Evolutionary conservation across 768 basidiomycete species (phyloP).

Genomic region (Baorangia bicolor): DNA sequence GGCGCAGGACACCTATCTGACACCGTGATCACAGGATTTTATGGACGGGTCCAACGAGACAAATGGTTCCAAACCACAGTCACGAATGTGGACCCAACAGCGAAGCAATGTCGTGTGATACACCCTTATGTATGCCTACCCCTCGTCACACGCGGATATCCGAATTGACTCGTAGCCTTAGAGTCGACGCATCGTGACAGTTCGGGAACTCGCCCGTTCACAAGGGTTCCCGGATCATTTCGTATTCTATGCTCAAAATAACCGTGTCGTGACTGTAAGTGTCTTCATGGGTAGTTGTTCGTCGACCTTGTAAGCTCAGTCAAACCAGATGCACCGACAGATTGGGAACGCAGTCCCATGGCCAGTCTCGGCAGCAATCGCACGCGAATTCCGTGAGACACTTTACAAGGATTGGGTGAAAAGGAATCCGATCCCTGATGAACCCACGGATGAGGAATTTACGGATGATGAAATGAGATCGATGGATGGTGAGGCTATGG

Average conservation of each 20-base stretch:
- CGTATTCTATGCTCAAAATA: constrained; percentile 50
- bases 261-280: constrained; percentile 62
- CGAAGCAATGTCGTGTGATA: constrained; percentile 71
- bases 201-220: constrained; percentile 74
- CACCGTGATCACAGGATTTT: constrained; percentile 40
- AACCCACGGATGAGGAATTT: constrained; percentile 33
- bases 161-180: constrained; percentile 24
- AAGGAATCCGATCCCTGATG: constrained; percentile 19
- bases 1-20: neutral
- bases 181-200: constrained; percentile 70
- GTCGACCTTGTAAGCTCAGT: neutral
- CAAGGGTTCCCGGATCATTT: constrained; percentile 83
- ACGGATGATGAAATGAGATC: neutral
- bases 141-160: neutral
- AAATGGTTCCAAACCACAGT: constrained; percentile 70
- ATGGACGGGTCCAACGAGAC: constrained; percentile 57
- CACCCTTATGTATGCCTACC: constrained; percentile 56
- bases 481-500: constrained; percentile 20
- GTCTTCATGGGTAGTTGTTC: neutral
- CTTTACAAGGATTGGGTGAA: constrained; percentile 53
- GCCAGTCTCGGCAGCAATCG: constrained; percentile 62
- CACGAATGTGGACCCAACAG: constrained; percentile 76
- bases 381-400: constrained; percentile 54
- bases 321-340: constrained; percentile 67
- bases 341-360: constrained; percentile 82